phyloP scores from a whole-genome alignment of 2,329 filamentous ascomycete species.

The Ophiostoma perfectum region DNA sequence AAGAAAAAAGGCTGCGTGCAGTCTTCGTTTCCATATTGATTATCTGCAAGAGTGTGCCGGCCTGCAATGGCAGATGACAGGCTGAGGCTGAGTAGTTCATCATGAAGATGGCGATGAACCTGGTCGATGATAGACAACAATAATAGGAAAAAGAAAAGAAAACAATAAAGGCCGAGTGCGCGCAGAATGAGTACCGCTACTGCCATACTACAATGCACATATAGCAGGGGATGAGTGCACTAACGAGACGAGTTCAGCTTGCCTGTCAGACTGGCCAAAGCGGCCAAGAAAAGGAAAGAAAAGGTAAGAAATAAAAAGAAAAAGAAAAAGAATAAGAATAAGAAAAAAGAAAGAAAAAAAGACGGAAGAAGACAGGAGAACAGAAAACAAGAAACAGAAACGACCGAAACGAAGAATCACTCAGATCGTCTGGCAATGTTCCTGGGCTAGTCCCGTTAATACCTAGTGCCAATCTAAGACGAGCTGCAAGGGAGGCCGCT shows the following conservation, averaged over 20 bases:
- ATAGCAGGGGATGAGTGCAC: not conserved
- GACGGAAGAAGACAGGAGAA: not conserved
- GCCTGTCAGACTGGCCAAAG: not conserved
- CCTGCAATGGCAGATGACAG: too few relatives aligned
- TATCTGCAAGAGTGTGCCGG: too few relatives aligned
- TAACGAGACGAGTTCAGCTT: not conserved
- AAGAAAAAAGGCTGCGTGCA: not conserved
- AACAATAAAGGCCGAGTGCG: not conserved
- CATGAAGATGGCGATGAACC: too few relatives aligned
- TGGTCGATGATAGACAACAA: too few relatives aligned
- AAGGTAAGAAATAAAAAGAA: not conserved
- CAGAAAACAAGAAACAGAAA: not conserved
- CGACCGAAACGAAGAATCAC: not conserved
- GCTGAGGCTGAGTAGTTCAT: too few relatives aligned
- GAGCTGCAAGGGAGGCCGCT: slow-evolving; percentile 11
- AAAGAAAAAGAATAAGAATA: not conserved
- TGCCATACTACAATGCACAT: not conserved
- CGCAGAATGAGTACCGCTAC: slow-evolving; percentile 5
- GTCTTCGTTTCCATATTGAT: too few relatives aligned
- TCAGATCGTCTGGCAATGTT: not conserved
- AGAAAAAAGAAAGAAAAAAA: not conserved
- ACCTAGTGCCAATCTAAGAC: not conserved
- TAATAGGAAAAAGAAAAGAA: not conserved
- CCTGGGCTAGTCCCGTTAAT: not conserved
- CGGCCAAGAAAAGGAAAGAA: not conserved